These are phyloP conservation scores for Pseudogymnoascus sp. DNA, from an alignment of 2,329 filamentous ascomycete genomes.

Conservation along the genomic window DNA sequence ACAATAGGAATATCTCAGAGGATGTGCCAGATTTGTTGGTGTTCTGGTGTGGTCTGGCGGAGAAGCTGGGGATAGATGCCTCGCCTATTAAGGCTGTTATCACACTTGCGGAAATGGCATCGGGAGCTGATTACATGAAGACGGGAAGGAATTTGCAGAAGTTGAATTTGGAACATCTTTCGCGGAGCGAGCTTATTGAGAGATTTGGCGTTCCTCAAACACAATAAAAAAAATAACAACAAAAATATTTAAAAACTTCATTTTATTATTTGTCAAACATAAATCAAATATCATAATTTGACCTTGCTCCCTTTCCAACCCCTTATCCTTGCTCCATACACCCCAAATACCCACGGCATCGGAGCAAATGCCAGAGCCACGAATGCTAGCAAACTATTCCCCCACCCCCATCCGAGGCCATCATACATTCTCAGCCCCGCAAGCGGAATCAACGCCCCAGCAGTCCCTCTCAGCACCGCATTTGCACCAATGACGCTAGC, in stretches of 20 bases:
- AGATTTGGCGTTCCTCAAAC: background rate
- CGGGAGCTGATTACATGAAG: conserved; percentile 17
- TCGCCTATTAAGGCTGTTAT: conserved; percentile 22
- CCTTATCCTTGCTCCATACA: conserved; percentile 40
- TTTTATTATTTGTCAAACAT: background rate
- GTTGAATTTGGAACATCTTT: background rate
- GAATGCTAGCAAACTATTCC: conserved; percentile 42
- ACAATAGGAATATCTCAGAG: conserved; percentile 24
- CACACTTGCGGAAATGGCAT: conserved; percentile 21
- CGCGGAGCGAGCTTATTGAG: background rate
- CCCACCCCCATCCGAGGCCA: conserved; percentile 20
- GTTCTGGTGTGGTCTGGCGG: conserved; percentile 21
- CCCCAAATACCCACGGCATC: conserved; percentile 44
- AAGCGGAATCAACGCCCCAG: background rate
- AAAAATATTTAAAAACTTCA: background rate
- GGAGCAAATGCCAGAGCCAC: conserved; percentile 38
- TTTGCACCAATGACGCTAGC: background rate
- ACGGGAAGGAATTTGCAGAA: conserved; percentile 1
- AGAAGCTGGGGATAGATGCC: conserved; percentile 22
- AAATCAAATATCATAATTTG: background rate
- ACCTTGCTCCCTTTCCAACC: conserved; percentile 30
- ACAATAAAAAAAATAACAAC: background rate
- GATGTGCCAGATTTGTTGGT: conserved; percentile 24
- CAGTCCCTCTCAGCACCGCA: background rate
- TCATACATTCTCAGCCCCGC: background rate